Conservation (phyloP, 805 yeast species). For the Hanseniaspora mollemarum region DNA sequence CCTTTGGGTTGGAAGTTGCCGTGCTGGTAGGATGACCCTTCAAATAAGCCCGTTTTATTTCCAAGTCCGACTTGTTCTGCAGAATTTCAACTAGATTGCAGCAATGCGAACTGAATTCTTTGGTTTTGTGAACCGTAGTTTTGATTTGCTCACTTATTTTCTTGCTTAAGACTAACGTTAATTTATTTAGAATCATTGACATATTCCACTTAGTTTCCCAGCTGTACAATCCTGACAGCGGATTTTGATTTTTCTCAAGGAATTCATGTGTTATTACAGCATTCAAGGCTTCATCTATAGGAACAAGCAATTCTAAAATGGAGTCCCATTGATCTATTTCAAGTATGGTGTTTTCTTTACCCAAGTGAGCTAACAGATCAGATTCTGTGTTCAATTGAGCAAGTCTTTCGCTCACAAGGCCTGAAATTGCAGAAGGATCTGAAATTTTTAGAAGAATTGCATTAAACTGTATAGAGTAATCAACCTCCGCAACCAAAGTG, state of each 20-base stretch:
- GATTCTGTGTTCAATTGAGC: neutral
- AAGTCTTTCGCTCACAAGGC: neutral
- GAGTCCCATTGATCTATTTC: constrained; percentile 3
- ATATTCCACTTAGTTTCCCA: neutral
- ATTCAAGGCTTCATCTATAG: neutral
- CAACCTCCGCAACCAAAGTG: neutral
- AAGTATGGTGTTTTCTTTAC: neutral
- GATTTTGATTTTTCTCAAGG: neutral
- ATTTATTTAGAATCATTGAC: neutral
- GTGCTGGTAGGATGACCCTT: neutral
- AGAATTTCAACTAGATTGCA: neutral
- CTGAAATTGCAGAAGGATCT: neutral
- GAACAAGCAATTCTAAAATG: neutral
- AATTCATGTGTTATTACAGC: neutral
- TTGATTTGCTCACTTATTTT: neutral
- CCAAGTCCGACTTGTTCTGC: constrained; percentile 1
- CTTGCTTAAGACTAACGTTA: neutral
- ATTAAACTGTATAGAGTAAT: neutral
- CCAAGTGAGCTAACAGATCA: neutral
- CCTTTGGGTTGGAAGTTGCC: neutral
- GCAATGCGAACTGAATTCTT: neutral
- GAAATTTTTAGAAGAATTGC: neutral
- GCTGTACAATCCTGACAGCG: neutral
- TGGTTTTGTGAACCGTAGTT: neutral
- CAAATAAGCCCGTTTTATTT: neutral